Conservation (phyloP, 352 stramenopile species). For the Phytophthora citricola region DNA sequence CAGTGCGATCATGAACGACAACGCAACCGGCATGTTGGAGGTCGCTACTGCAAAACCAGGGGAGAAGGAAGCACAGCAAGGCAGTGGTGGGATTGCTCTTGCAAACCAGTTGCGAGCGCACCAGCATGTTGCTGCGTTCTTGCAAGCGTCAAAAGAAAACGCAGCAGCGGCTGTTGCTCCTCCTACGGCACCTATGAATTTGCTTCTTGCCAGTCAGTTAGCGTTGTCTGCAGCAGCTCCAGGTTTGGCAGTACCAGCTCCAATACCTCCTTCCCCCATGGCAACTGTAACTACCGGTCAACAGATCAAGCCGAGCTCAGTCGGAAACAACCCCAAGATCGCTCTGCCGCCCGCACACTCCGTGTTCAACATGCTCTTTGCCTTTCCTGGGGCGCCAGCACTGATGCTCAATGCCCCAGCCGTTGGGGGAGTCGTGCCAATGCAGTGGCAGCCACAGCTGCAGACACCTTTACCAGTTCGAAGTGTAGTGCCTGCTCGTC, state of each 20-base stretch:
- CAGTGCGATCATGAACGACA: constrained; percentile 54
- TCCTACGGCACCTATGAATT: constrained; percentile 16
- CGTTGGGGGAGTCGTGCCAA: constrained; percentile 22
- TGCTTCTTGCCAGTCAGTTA: constrained; percentile 32
- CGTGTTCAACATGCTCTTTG: constrained; percentile 47
- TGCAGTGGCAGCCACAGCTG: constrained; percentile 38
- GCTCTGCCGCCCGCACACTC: constrained; percentile 48
- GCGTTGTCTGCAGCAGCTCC: constrained; percentile 14
- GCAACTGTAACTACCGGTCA: constrained; percentile 4
- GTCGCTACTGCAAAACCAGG: constrained; percentile 18
- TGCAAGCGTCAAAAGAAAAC: constrained; percentile 25
- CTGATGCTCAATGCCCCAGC: constrained; percentile 38
- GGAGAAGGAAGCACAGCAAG: constrained; percentile 28
- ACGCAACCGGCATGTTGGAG: constrained; percentile 43
- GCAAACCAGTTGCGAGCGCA: constrained; percentile 40
- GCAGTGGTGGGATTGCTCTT: constrained; percentile 29
- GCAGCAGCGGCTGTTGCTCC: not conserved
- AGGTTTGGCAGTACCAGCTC: constrained; percentile 20
- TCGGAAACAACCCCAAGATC: constrained; percentile 40
- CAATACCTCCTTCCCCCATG: constrained; percentile 3
- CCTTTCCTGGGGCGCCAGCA: constrained; percentile 38
- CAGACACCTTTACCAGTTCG: constrained; percentile 34
- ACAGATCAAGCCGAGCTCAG: constrained; percentile 28
- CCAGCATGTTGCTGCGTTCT: constrained; percentile 39
- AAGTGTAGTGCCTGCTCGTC: constrained; percentile 22